Evolutionary conservation across 2,329 filamentous ascomycete genomes (phyloP), one percentile per base, ranked within the genome.

Genomic region (Hawksworthiomyces lignivorus): DNA sequence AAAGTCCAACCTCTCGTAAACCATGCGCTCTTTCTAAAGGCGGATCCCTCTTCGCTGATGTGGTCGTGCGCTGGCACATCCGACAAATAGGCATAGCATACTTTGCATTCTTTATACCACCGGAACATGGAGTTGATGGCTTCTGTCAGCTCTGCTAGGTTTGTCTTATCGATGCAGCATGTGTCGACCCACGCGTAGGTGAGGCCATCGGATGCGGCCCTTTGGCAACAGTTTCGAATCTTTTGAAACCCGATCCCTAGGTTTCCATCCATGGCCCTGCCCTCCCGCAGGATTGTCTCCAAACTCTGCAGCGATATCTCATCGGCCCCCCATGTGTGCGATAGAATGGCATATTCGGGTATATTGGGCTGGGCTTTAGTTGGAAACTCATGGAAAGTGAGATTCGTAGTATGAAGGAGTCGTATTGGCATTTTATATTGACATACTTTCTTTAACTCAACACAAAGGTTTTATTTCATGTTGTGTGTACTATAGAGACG

Each of bases 1-100:
- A 82, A 63, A 0, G 79, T 84, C 53, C 77, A 74, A n/a, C 60
- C 60, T 73, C 70, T 48, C 0, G 51, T 57, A 38, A 62, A 62
- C 59, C 61, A 63, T 9, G 53, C 32, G 26, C 48, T 50, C 7
- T 18, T 31, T 3, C 31, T 24, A 17, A 44, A 44, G 6, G 41
- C 41, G 6, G 41, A 44, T 4, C 5, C 36, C 3, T 2, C 4
- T 14, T 4, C n/a, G 7, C 4, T 8, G 7, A 12, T 9, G 5
- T 28, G 2, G 30, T 39, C 36, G 11, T 3, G 6, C 8, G 36
- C 20, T 2, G 31, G 22, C 0, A 46, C 36, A n/a, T 46, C 44
- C 6, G 18, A 6, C 3, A 43, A 36, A 5, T 36, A 40, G 9
- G 27, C 40, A 12, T 43, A 46, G 28, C 40, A 46, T 5, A 33